Conservation (phyloP, 176 grass and related monocot genomes). For the Zea mays region Zm-B73-REFERENCE-NAM-5.0 NC_050103.1:126176501-126177000, state of each 20-base stretch:
- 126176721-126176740: not conserved
- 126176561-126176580: not conserved
- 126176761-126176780: not conserved
- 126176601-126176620: not conserved
- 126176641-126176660: not conserved
- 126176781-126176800: not conserved
- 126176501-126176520: not conserved
- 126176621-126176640: not conserved
- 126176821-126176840: too few species aligned
- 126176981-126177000: too few species aligned
- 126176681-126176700: not conserved
- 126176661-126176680: not conserved
- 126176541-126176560: not conserved
- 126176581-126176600: not conserved
- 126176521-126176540: not conserved
- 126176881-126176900: too few species aligned
- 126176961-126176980: too few species aligned
- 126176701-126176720: not conserved
- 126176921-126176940: too few species aligned
- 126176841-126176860: too few species aligned
- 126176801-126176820: too few species aligned
- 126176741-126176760: conserved; percentile 46
- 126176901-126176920: too few species aligned
- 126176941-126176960: too few species aligned
- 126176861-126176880: too few species aligned